Evolutionary conservation across 352 stramenopile species (phyloP).

Genomic region (Phytophthora idaei): DNA sequence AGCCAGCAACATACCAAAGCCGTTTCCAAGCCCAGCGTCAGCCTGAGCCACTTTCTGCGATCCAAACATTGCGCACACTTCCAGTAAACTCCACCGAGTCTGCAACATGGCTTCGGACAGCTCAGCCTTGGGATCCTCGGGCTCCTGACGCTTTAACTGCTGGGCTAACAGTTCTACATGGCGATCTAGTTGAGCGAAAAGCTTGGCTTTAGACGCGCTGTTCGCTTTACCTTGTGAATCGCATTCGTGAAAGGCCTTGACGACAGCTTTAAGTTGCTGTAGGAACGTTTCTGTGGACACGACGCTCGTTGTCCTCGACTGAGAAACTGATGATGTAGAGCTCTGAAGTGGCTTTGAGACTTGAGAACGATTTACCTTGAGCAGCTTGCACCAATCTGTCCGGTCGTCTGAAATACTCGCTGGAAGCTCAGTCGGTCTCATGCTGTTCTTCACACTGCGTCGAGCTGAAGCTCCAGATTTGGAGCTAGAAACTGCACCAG

Average conservation of each 20-base stretch:
- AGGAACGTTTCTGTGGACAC: constrained; percentile 53
- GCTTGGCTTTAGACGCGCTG: constrained; percentile 24
- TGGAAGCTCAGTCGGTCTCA: constrained; percentile 51
- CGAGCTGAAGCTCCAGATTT: background rate
- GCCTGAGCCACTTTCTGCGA: constrained; percentile 41
- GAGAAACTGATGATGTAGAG: background rate
- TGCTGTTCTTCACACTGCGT: constrained; percentile 38
- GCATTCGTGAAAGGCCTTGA: constrained; percentile 53
- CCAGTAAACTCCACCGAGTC: constrained; percentile 57
- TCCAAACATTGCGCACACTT: constrained; percentile 57
- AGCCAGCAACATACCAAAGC: constrained; percentile 43
- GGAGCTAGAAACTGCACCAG: background rate
- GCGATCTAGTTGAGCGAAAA: constrained; percentile 61
- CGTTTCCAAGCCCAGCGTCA: constrained; percentile 41
- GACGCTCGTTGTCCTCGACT: background rate
- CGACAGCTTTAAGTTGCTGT: constrained; percentile 54
- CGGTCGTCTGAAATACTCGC: constrained; percentile 63
- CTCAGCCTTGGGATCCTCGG: constrained; percentile 13
- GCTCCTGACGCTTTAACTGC: constrained; percentile 50
- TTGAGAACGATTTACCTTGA: constrained; percentile 46
- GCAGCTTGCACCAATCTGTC: constrained; percentile 69
- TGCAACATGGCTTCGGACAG: constrained; percentile 41
- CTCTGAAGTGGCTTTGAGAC: constrained; percentile 1
- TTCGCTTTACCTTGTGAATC: constrained; percentile 19
- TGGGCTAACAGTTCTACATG: constrained; percentile 54